Conservation (phyloP, 495 filamentous ascomycete genomes). For the Aspergillus homomorphus region DNA sequence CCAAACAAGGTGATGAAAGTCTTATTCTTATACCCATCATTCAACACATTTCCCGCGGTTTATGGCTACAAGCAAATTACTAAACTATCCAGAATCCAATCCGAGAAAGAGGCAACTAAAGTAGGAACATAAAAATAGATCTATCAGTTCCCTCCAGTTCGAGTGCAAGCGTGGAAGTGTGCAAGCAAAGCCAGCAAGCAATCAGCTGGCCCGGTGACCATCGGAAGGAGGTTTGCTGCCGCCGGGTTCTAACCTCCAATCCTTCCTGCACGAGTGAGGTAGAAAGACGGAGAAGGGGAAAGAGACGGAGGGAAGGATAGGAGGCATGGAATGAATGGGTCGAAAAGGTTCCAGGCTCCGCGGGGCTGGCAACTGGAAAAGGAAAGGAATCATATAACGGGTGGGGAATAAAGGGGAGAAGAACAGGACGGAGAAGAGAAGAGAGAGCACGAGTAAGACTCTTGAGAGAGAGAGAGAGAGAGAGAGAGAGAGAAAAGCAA, state of each 20-base stretch:
- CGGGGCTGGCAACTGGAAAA: background rate
- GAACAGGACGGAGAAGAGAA: background rate
- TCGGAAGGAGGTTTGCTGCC: constrained; percentile 3
- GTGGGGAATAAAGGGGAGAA: constrained; percentile 2
- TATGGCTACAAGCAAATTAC: no score
- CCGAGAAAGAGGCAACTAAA: background rate
- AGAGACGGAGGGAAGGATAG: constrained; percentile 2
- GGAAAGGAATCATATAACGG: constrained; percentile 1
- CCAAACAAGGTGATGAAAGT: no score
- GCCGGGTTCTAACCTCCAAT: constrained; percentile 5
- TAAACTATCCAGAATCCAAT: background rate
- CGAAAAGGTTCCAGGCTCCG: constrained; percentile 9
- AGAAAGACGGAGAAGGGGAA: constrained; percentile 8
- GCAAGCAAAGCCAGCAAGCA: background rate
- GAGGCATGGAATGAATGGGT: background rate
- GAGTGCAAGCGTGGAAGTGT: background rate
- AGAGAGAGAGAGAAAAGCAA: background rate
- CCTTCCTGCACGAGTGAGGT: constrained; percentile 7
- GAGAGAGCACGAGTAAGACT: background rate
- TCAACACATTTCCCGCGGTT: no score
- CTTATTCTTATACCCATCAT: no score
- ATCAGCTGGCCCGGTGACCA: constrained; percentile 5
- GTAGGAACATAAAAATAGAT: background rate
- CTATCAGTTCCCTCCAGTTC: background rate
- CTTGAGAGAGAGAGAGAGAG: background rate